Evolutionary conservation across 2,329 filamentous ascomycete species (phyloP).

Genomic region (Xylariaceae sp.): DNA sequence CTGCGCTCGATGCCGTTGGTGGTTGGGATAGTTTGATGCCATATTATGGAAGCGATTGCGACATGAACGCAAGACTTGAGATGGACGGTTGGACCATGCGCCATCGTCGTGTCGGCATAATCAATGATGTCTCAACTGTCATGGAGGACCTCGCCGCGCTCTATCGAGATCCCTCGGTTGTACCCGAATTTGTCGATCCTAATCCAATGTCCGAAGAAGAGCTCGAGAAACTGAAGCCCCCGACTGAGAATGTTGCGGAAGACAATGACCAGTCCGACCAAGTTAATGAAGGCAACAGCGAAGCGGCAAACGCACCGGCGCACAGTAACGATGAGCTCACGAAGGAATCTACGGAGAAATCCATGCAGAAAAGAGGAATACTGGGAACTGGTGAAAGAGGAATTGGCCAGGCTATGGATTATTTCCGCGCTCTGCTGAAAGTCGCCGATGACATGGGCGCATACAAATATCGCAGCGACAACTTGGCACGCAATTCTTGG

Average conservation of each 20-base stretch:
- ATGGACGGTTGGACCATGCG: slow-evolving; percentile 36
- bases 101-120: slow-evolving; percentile 33
- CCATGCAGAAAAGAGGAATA: slow-evolving; percentile 9
- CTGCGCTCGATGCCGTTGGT: slow-evolving; percentile 40
- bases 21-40: slow-evolving; percentile 49
- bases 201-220: slow-evolving; percentile 31
- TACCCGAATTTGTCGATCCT: slow-evolving; percentile 31
- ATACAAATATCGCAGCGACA: slow-evolving; percentile 28
- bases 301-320: slow-evolving; percentile 3
- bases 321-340: slow-evolving; percentile 8
- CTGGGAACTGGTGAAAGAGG: slow-evolving; percentile 8
- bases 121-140: slow-evolving; percentile 37
- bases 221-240: slow-evolving; percentile 20
- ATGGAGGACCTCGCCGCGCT: slow-evolving; percentile 37
- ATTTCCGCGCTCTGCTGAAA: slow-evolving; percentile 28
- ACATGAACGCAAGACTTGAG: slow-evolving; percentile 39
- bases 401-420: slow-evolving; percentile 26
- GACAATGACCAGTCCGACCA: slow-evolving; percentile 3
- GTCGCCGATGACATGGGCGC: slow-evolving; percentile 30
- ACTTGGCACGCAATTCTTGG: slow-evolving; percentile 44
- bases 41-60: slow-evolving; percentile 47
- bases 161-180: slow-evolving; percentile 33
- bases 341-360: background rate
- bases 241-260: slow-evolving; percentile 13
- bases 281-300: background rate